These are phyloP conservation scores for Claviceps fusiformis DNA, from an alignment of 2,329 filamentous ascomycete species.

Conservation along the genomic window DNA sequence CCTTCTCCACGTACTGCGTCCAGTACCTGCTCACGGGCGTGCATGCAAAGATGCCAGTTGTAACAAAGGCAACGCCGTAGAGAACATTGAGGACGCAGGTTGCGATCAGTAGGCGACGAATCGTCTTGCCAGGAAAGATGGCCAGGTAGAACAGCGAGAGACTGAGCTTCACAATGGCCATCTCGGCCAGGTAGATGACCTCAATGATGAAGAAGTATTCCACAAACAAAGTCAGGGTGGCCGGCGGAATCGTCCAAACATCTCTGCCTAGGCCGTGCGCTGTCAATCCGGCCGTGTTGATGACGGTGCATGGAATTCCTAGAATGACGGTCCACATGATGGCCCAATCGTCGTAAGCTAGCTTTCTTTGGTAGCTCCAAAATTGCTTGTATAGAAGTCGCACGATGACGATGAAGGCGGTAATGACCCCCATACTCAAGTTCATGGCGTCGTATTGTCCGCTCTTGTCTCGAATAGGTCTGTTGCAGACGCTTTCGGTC, in stretches of 20 bases:
- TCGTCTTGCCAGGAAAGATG: slow-evolving; percentile 22
- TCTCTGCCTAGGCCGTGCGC: slow-evolving; percentile 19
- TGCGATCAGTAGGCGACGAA: slow-evolving; percentile 19
- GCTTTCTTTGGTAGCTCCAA: slow-evolving; percentile 16
- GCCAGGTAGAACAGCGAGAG: slow-evolving; percentile 28
- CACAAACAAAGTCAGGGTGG: slow-evolving; percentile 13
- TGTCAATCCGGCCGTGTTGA: slow-evolving; percentile 12
- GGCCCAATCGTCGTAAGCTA: slow-evolving; percentile 19
- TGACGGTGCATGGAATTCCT: slow-evolving; percentile 11
- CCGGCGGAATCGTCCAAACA: slow-evolving; percentile 18
- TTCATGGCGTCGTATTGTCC: slow-evolving; percentile 3
- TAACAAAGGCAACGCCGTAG: slow-evolving; percentile 18
- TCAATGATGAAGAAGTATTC: slow-evolving; percentile 21
- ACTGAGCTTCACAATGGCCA: slow-evolving; percentile 26
- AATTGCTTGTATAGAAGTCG: slow-evolving; percentile 13
- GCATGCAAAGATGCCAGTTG: slow-evolving; percentile 24
- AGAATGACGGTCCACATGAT: slow-evolving; percentile 11
- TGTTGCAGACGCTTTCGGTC: slow-evolving; percentile 2
- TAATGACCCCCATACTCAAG: slow-evolving; percentile 9
- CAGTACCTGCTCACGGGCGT: slow-evolving; percentile 26
- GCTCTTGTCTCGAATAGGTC: slow-evolving; percentile 1
- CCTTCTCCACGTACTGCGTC: slow-evolving; percentile 24
- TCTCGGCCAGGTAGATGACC: slow-evolving; percentile 16
- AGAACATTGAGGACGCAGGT: slow-evolving; percentile 18
- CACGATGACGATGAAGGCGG: slow-evolving; percentile 8